These are phyloP conservation scores for Spizellomyces punctatus DNA, from an alignment of 192 early-diverging fungal species.

Conservation along the genomic window DNA sequence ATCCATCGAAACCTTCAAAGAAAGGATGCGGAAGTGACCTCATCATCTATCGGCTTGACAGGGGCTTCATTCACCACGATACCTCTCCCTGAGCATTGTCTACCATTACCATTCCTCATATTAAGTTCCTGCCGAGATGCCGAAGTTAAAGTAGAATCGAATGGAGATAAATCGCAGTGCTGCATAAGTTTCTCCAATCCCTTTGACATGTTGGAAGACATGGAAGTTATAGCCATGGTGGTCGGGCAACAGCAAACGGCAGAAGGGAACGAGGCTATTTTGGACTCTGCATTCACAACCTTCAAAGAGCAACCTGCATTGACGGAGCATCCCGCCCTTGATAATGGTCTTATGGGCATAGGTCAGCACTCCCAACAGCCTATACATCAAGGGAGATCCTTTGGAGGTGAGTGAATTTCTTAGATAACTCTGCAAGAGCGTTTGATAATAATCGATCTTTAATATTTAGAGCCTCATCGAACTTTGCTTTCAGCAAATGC, in stretches of 20 bases:
- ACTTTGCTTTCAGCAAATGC: too few relatives aligned
- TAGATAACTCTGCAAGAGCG: too few relatives aligned
- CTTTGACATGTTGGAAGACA: conserved; percentile 22
- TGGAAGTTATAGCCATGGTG: conserved; percentile 17
- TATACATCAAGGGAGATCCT: neutral
- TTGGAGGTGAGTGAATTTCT: too few relatives aligned
- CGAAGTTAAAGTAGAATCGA: conserved; percentile 11
- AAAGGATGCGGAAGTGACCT: neutral
- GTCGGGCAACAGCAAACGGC: neutral
- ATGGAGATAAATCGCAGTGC: conserved; percentile 7
- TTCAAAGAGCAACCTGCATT: neutral
- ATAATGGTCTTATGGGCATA: neutral
- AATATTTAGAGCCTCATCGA: too few relatives aligned
- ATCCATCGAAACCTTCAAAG: conserved; percentile 6
- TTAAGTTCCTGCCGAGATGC: conserved; percentile 12
- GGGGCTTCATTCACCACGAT: neutral
- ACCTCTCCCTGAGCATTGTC: neutral
- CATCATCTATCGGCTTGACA: neutral
- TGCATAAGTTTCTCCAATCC: conserved; percentile 20
- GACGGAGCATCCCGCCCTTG: neutral
- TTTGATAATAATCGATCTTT: too few relatives aligned
- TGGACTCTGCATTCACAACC: neutral
- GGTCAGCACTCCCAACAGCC: neutral
- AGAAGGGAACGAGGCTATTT: neutral
- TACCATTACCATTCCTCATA: conserved; percentile 26